Evolutionary conservation across 169 alveolate species (phyloP), one percentile per base, ranked within the genome.

Genomic region (Perkinsus marinus): DNA sequence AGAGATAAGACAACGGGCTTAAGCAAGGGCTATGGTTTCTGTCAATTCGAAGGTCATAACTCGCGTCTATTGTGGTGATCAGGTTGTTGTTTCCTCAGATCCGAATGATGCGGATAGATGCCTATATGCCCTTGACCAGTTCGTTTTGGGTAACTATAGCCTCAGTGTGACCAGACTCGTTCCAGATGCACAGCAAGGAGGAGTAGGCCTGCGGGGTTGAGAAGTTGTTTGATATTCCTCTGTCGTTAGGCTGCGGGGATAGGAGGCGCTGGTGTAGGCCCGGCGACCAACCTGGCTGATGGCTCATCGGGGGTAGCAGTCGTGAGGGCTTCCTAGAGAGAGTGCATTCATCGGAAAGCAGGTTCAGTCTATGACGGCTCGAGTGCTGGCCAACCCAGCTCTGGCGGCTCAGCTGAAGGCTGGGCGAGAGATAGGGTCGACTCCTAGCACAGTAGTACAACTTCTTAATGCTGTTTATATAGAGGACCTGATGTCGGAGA

Each of bases 21-120:
- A 89, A 93, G 94, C 92, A 95, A 95, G 91, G 96, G 96, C 26
- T 95, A 95, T 92, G 97, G 97, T 0, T 95, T 95, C 90, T 95
- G 95, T 68, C 97, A 95, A 91, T 95, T 91, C 92, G 96, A 95
- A 90, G 95, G 94, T 91, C 38, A 92, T 39, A 92, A 93, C 34
- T n/a, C n/a, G n/a, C n/a, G n/a, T n/a, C n/a, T n/a, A n/a, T n/a
- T n/a, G n/a, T n/a, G 93, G 94, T 46, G 95, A 95, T 34, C 94
- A 93, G 89, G 90, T 93, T 91, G 97, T 96, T 30, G 3, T 16
- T 2, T 57, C 22, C 79, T 39, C 94, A 94, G 39, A 93, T 92
- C 79, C 96, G 94, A 43, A 91, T 95, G 94, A 95, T 93, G 92
- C 96, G 96, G 90, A 89, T 90, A 46, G 96, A 91, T 26, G 92